Conservation (phyloP, 2,329 filamentous ascomycete species). For the Acrocalymma vagum region DNA sequence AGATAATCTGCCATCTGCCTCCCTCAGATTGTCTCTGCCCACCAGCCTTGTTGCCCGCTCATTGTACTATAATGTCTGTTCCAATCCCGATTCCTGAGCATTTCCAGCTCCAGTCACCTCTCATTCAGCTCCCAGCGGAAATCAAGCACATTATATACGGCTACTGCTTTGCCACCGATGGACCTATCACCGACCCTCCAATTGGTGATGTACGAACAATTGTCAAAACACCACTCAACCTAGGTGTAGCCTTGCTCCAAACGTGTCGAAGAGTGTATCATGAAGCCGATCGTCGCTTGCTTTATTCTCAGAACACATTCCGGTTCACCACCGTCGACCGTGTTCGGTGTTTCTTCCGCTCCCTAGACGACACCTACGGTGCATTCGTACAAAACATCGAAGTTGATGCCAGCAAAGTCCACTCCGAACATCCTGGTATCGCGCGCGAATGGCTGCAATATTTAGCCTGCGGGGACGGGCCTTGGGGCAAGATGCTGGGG, state of each 20-base stretch:
- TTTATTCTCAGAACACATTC: constrained; percentile 47
- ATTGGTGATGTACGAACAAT: constrained; percentile 10
- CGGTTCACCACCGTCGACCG: constrained; percentile 44
- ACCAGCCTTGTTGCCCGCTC: not conserved
- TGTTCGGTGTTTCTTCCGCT: constrained; percentile 37
- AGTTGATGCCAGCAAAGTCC: constrained; percentile 43
- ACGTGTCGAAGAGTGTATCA: constrained; percentile 46
- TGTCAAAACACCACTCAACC: constrained; percentile 9
- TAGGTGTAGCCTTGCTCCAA: constrained; percentile 41
- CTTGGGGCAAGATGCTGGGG: constrained; percentile 24
- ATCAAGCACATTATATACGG: constrained; percentile 44
- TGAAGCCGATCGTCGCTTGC: constrained; percentile 37
- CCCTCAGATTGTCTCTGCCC: not conserved
- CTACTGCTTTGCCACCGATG: constrained; percentile 32
- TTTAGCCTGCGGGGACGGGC: constrained; percentile 31
- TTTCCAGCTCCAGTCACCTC: constrained; percentile 39
- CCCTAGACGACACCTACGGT: constrained; percentile 26
- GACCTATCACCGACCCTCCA: constrained; percentile 36
- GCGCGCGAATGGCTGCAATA: constrained; percentile 48
- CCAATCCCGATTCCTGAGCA: constrained; percentile 23
- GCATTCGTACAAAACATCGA: constrained; percentile 42
- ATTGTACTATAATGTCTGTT: constrained; percentile 14
- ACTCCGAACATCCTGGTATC: constrained; percentile 29
- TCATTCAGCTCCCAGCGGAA: constrained; percentile 43
- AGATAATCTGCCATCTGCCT: too few species aligned